Conservation (phyloP, 2,329 filamentous ascomycete genomes). For the Aspergillus sp. region DNA sequence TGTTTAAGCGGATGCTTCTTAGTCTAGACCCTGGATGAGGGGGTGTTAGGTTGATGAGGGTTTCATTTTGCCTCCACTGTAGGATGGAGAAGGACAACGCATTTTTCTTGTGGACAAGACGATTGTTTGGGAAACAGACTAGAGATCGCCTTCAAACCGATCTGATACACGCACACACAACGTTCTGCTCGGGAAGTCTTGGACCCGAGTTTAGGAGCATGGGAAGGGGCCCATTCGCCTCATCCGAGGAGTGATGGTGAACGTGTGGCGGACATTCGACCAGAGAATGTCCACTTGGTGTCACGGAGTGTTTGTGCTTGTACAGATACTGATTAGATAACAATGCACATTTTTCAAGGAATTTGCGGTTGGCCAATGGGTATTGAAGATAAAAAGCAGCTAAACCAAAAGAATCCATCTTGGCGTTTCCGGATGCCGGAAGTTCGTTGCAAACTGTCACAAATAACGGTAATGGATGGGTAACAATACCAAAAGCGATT, state of each 20-base stretch:
- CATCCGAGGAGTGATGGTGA: background rate
- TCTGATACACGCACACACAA: background rate
- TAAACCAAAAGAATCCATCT: background rate
- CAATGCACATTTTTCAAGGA: background rate
- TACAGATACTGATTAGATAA: background rate
- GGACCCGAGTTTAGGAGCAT: background rate
- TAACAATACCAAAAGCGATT: background rate
- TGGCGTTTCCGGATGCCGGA: conserved; percentile 14
- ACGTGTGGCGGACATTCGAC: background rate
- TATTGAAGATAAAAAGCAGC: background rate
- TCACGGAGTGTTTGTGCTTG: background rate
- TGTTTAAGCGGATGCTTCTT: background rate
- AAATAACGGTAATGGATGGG: background rate
- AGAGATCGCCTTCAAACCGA: background rate
- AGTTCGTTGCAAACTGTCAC: background rate
- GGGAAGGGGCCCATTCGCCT: background rate
- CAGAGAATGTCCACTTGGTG: background rate
- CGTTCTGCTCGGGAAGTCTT: background rate
- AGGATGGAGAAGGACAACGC: background rate
- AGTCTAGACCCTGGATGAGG: background rate
- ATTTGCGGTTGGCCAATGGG: background rate
- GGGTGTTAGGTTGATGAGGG: background rate
- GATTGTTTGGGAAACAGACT: background rate
- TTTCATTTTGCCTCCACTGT: background rate
- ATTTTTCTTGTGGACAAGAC: background rate